phyloP scores from a whole-genome alignment of 2,329 filamentous ascomycete species.

The Penicillium sp. region DNA sequence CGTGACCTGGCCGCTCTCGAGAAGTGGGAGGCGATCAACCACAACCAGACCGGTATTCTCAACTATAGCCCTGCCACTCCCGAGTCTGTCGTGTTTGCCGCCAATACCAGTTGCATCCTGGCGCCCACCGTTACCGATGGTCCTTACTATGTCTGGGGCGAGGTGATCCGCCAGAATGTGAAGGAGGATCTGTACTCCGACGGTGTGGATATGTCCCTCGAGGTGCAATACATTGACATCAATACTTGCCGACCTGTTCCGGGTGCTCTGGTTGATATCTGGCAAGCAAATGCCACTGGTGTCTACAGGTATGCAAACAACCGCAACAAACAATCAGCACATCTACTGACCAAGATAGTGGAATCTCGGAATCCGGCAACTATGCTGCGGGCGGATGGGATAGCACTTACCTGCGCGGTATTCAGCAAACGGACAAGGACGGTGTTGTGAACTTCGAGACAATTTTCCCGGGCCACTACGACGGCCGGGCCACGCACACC shows the following conservation, averaged over 20 bases:
- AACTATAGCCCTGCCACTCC: conserved; percentile 28
- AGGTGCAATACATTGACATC: conserved; percentile 50
- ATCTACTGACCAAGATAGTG: conserved; percentile 17
- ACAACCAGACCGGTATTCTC: conserved; percentile 39
- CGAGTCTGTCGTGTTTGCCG: conserved; percentile 37
- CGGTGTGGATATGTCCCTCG: conserved; percentile 47
- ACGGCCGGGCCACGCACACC: conserved; percentile 50
- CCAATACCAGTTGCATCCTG: conserved; percentile 47
- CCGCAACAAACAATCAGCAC: neutral
- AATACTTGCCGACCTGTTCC: conserved; percentile 45
- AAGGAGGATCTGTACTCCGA: conserved; percentile 38
- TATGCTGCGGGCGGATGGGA: conserved; percentile 32
- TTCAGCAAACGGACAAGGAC: conserved; percentile 48
- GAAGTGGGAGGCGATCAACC: conserved; percentile 40
- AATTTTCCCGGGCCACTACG: conserved; percentile 50
- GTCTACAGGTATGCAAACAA: conserved; percentile 38
- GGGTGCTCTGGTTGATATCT: conserved; percentile 46
- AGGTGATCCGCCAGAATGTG: conserved; percentile 44
- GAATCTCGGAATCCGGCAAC: conserved; percentile 29
- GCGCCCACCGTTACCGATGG: conserved; percentile 47
- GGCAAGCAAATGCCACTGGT: conserved; percentile 51
- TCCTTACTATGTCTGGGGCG: conserved; percentile 49
- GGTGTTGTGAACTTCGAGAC: conserved; percentile 53
- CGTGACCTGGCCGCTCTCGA: conserved; percentile 39
- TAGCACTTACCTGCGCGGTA: conserved; percentile 52